Evolutionary conservation across 257 asterid species (phyloP), one percentile per base, ranked within the genome.

Genomic region (Cynanchum wilfordii): DNA sequence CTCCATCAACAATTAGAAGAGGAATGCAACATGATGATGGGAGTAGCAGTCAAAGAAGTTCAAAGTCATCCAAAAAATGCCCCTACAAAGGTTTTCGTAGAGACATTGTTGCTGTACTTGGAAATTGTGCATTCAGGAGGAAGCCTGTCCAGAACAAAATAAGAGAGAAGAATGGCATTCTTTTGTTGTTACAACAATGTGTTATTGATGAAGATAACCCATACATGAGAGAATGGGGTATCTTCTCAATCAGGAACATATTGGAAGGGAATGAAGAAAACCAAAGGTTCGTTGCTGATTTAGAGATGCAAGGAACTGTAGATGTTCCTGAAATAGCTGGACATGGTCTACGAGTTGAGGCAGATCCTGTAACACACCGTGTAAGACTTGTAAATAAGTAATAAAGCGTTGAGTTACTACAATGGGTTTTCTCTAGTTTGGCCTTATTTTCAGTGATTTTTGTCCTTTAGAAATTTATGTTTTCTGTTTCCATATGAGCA

Each of bases 161-260:
- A 42, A 83, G 97, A 73, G 89, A 84, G 79, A 76, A 73, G 62
- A 81, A 84, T 45, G 97, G 92, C 57, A 84, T 91, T 75, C 84
- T 87, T 72, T 56, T 88, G 24, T 42, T 94, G 82, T 76, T 94
- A 69, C 97, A 94, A 59, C 95, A 94, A 70, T 82, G 95, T 58
- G 95, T 86, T 68, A 58, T 76, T 42, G 98, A 91, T 75, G 98
- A 89, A 73, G 97, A 94, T 52, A 94, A 87, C 73, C 96, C 98
- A 0, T 94, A 85, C 78, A 73, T 89, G 86, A 91, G 97, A 84
- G 97, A 94, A 70, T 94, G 97, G 97, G 98, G 98, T 47, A 79
- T 94, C 55, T 94, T 95, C 95, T 57, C 87, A 1, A 74, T 83
- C 75, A 86, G 92, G 70, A 91, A 88, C 82, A 15, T 91, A 59